Conservation (phyloP, 805 yeast genomes). For the Candida glaebosa region DNA sequence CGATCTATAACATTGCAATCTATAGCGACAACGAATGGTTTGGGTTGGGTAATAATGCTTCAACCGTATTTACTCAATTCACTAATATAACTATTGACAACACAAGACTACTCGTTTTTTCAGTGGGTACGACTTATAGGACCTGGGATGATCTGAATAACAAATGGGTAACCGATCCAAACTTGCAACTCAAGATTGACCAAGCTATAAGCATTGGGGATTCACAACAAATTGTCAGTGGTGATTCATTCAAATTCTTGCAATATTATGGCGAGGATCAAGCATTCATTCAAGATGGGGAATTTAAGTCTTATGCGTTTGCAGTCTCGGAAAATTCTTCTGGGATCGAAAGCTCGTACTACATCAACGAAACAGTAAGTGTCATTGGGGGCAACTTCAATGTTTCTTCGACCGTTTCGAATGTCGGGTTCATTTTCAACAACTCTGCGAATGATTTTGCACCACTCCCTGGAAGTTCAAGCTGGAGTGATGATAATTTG, state of each 20-base stretch:
- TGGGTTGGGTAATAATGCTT: slow-evolving; percentile 34
- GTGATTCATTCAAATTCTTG: slow-evolving; percentile 33
- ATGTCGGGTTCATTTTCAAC: slow-evolving; percentile 29
- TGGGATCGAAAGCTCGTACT: slow-evolving; percentile 30
- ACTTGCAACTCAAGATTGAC: slow-evolving; percentile 28
- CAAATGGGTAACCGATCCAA: slow-evolving; percentile 31
- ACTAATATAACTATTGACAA: slow-evolving; percentile 35
- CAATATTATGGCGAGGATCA: slow-evolving; percentile 24
- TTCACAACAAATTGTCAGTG: slow-evolving; percentile 32
- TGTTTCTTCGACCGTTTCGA: slow-evolving; percentile 18
- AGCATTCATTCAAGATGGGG: slow-evolving; percentile 19
- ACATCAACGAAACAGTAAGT: slow-evolving; percentile 47
- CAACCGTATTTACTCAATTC: slow-evolving; percentile 21
- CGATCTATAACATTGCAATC: slow-evolving; percentile 35
- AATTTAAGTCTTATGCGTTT: slow-evolving; percentile 10
- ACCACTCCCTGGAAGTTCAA: slow-evolving; percentile 19
- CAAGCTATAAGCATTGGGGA: slow-evolving; percentile 20
- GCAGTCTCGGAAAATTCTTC: slow-evolving; percentile 1
- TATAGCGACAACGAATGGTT: slow-evolving; percentile 39
- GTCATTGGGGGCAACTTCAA: slow-evolving; percentile 60
- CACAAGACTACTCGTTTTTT: slow-evolving; percentile 41
- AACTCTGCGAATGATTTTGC: slow-evolving; percentile 13
- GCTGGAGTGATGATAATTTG: slow-evolving; percentile 23
- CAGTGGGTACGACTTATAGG: slow-evolving; percentile 16
- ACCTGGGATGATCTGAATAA: slow-evolving; percentile 41